Percentiles rank a stretch among this genome's conserved stretches.
Conservation (phyloP, 306 rosid genomes). For the Citrullus colocynthis region DNA sequence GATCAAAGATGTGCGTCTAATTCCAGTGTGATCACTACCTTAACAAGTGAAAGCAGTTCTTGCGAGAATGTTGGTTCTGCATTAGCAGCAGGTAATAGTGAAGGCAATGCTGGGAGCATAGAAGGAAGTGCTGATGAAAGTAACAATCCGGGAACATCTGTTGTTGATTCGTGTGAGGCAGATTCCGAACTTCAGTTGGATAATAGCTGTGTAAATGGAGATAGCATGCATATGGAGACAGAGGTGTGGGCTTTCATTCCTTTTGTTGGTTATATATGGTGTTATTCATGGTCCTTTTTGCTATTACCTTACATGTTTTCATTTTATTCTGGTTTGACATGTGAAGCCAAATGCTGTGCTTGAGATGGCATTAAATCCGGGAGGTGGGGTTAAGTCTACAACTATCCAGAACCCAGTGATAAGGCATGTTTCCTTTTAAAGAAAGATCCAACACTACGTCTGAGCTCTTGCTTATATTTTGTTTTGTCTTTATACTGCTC, state of each 20-base stretch:
- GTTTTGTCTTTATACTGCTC: slow-evolving; percentile 37
- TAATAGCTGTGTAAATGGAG: slow-evolving; percentile 14
- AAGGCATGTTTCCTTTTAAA: slow-evolving; percentile 39
- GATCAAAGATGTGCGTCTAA: slow-evolving; percentile 38
- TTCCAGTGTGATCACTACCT: slow-evolving; percentile 43
- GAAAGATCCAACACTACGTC: not conserved
- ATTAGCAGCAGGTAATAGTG: slow-evolving; percentile 19
- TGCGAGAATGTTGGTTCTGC: slow-evolving; percentile 41
- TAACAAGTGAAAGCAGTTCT: slow-evolving; percentile 44
- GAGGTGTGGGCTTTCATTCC: slow-evolving; percentile 50
- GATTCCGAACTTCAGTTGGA: slow-evolving; percentile 17
- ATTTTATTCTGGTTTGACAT: slow-evolving; percentile 10
- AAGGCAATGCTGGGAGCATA: slow-evolving; percentile 20
- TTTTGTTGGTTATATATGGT: not conserved
- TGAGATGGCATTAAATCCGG: slow-evolving; percentile 33
- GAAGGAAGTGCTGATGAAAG: slow-evolving; percentile 24
- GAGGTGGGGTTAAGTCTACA: slow-evolving; percentile 23
- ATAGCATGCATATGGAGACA: slow-evolving; percentile 23
- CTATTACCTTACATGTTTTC: slow-evolving; percentile 15
- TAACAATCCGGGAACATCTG: slow-evolving; percentile 15
- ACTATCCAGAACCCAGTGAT: slow-evolving; percentile 28
- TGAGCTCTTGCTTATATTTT: slow-evolving; percentile 5
- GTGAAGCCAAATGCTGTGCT: slow-evolving; percentile 42
- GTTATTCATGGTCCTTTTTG: not conserved
- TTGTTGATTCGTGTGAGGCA: slow-evolving; percentile 17